Percentiles rank a stretch among this genome's conserved stretches.
These are phyloP conservation scores for Trypethelium eluteriae DNA, from an alignment of 495 filamentous ascomycete genomes.

Conservation along the genomic window DNA sequence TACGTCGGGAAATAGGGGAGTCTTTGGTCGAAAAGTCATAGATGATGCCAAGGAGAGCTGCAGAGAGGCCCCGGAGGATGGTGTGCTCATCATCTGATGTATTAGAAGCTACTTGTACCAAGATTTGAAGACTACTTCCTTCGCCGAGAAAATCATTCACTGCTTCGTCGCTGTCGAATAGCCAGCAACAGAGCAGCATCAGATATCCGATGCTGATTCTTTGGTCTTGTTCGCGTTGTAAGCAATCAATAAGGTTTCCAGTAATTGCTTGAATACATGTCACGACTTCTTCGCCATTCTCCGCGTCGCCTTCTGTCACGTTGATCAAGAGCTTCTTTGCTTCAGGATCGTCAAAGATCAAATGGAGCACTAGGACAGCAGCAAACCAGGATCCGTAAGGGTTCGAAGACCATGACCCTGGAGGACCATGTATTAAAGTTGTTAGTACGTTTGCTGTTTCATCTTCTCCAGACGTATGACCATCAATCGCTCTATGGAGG, in stretches of 20 bases:
- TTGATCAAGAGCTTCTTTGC: conserved; percentile 72
- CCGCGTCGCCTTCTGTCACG: conserved; percentile 82
- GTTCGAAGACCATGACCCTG: conserved; percentile 55
- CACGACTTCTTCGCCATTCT: conserved; percentile 87
- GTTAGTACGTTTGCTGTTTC: conserved; percentile 87
- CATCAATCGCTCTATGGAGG: conserved; percentile 78
- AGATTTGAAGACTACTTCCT: conserved; percentile 67
- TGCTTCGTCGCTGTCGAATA: conserved; percentile 85
- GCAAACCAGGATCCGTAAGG: conserved; percentile 92
- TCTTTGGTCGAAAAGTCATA: conserved; percentile 98
- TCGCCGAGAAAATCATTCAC: conserved; percentile 94
- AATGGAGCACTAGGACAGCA: conserved; percentile 76
- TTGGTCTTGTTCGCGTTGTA: conserved; percentile 70
- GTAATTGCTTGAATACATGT: conserved; percentile 86
- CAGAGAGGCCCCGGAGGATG: conserved; percentile 75
- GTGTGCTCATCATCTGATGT: conserved; percentile 45
- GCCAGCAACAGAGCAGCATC: conserved; percentile 86
- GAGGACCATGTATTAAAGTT: conserved; percentile 57
- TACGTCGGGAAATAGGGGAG: conserved; percentile 78
- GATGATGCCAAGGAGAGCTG: conserved; percentile 74
- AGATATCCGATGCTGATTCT: conserved; percentile 78
- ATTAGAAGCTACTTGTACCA: conserved; percentile 43
- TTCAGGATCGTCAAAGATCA: conserved; percentile 74
- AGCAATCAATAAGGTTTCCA: conserved; percentile 66
- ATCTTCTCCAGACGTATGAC: conserved; percentile 69